Conservation (phyloP, 495 filamentous ascomycete genomes). For the Zalerion maritima region DNA sequence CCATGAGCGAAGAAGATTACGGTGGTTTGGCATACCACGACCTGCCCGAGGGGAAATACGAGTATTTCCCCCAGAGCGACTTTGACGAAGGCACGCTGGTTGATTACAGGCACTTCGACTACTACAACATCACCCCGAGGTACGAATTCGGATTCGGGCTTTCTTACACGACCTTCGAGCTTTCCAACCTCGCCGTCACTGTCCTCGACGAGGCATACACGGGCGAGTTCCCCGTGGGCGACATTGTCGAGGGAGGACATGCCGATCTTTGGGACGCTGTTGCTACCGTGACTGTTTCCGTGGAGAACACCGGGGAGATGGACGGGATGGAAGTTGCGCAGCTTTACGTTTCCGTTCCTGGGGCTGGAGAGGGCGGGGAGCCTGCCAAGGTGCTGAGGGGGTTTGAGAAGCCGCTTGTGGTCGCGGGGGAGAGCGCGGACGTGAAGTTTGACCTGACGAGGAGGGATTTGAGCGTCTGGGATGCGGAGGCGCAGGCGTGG, state of each 20-base stretch:
- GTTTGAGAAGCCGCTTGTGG: constrained; percentile 45
- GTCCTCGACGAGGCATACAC: constrained; percentile 14
- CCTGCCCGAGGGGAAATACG: constrained; percentile 15
- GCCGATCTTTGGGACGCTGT: constrained; percentile 43
- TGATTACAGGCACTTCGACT: constrained; percentile 55
- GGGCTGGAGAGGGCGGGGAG: constrained; percentile 5
- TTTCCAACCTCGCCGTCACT: constrained; percentile 26
- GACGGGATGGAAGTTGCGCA: constrained; percentile 43
- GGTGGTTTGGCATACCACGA: constrained; percentile 22
- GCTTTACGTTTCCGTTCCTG: constrained; percentile 47
- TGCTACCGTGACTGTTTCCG: constrained; percentile 32
- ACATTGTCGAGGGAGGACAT: constrained; percentile 40
- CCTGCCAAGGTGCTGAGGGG: constrained; percentile 48
- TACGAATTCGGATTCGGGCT: constrained; percentile 64
- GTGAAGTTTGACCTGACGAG: constrained; percentile 44
- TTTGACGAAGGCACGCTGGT: constrained; percentile 52
- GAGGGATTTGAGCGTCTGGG: constrained; percentile 55
- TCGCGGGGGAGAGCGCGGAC: constrained; percentile 22
- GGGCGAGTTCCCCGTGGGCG: constrained; percentile 18
- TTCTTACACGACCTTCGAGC: constrained; percentile 51
- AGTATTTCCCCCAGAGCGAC: constrained; percentile 38
- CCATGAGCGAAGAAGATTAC: constrained; percentile 47
- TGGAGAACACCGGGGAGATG: constrained; percentile 41
- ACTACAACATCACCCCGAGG: constrained; percentile 43
- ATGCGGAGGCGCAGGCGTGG: constrained; percentile 46